A percentile compares a stretch with the other conserved stretches of the same genome.
These are phyloP conservation scores for Crepidotus variabilis DNA, from an alignment of 768 basidiomycete genomes.

Conservation along the genomic window DNA sequence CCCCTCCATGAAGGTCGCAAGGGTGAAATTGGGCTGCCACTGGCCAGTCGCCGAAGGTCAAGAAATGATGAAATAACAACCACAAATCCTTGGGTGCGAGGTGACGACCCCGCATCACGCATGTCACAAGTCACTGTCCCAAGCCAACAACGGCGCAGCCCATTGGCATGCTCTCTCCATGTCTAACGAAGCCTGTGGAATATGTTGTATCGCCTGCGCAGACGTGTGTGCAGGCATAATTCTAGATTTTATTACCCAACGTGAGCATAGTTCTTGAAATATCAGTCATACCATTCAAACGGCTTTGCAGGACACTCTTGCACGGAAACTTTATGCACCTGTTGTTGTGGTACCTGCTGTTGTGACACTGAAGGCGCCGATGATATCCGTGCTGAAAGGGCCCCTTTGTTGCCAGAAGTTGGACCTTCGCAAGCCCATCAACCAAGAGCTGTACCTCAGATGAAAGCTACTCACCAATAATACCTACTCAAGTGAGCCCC, in stretches of 20 bases:
- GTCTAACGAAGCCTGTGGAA: constrained; percentile 24
- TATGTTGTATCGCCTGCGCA: constrained; percentile 26
- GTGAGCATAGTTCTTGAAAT: constrained; percentile 18
- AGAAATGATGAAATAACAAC: constrained; percentile 10
- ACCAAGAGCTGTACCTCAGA: constrained; percentile 22
- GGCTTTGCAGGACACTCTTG: constrained; percentile 28
- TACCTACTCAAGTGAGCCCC: not conserved
- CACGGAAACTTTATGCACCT: constrained; percentile 27
- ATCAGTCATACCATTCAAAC: not conserved
- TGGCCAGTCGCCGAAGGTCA: constrained; percentile 5
- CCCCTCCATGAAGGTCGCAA: constrained; percentile 19
- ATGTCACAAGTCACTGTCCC: not conserved
- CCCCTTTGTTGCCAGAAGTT: constrained; percentile 23
- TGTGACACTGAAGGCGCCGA: constrained; percentile 2
- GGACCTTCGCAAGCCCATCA: constrained; percentile 15
- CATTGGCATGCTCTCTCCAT: constrained; percentile 10
- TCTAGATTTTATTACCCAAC: constrained; percentile 34
- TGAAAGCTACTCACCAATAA: constrained; percentile 14
- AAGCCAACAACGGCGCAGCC: not conserved
- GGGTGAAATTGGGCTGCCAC: constrained; percentile 1
- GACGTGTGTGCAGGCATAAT: constrained; percentile 34
- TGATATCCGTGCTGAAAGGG: constrained; percentile 18
- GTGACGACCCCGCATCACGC: not conserved
- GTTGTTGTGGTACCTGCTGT: no score
- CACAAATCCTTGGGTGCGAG: constrained; percentile 1